Evolutionary conservation across 163 green algal genomes (phyloP), one percentile per base, ranked within the genome.

Genomic region (Coccomyxa subellipsoidea): DNA sequence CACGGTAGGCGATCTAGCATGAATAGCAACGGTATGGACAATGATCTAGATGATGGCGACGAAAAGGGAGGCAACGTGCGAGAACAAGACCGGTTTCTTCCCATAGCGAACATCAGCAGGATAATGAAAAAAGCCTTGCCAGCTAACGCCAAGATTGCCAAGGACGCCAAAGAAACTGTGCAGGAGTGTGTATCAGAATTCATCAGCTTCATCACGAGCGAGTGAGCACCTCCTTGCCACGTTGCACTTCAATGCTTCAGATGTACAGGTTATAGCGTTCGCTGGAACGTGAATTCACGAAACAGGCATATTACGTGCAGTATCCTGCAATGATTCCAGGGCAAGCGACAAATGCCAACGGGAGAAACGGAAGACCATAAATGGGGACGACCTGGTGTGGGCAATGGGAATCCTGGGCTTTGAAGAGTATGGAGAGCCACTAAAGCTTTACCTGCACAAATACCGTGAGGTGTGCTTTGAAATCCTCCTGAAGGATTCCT

Each of bases 41-140:
- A 36, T 36, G 75, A 66, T n/a, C 73, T 36, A 29, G 76, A 81
- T 27, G 78, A 84, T 25, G 80, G 77, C 21, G 84, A 84, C 69
- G 84, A 87, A 34, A 35, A 73, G 7, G 77, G 80, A 18, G 70
- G 66, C 25, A 87, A 54, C 77, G 84, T 85, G 31, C 71, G 80
- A 54, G 84, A 85, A 84, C 96, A 98, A 79, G 95, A 99, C 84
- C 83, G 96, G 5, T 99, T 97, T 79, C 86, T 99, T 38, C 97
- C 97, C 23, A 98, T 99, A 38, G 97, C 97, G 25, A 99, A 99
- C 90, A 99, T 99, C 81, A 95, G 90, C 81, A 89, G 97, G 12
- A 99, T 99, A 78, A 99, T 99, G 97, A 99, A 99, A 84, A 97
- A 97, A 66, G 90, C 91, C 4, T 85, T 99, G 54, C 97, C 97